Base-by-base conservation (phyloP, 1,139 yeast species). In the Pneumocystis canis region DNA sequence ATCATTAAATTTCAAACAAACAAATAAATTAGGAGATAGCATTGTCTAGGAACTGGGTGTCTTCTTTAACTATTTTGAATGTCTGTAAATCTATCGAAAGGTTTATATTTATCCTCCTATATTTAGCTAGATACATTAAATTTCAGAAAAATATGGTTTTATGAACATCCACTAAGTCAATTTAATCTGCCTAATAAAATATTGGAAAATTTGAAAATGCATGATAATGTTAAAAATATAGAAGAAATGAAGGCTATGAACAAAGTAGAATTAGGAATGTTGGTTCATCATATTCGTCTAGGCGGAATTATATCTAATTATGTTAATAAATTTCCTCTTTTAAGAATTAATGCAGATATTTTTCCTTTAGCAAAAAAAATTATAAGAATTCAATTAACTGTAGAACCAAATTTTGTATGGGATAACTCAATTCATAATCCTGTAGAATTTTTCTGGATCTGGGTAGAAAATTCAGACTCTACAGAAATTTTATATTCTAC, bases 301-400 rank as follows among this genome's bases (percentile, higher is more conserved):
- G 98, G 97, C 0, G 71, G 76, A 16, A 78, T 79, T 2, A 71
- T 94, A 16, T 82, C 82, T 67, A 80, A 80, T 54, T 73, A 86
- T 59, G 76, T 89, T 47, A 84, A 84, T 3, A 76, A 85, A 64
- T 87, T 94, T 68, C 99, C 99, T 0, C 78, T 78, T 40, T 74
- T 94, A 60, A 77, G 80, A 25, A 77, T 92, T 58, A 86, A 84
- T 47, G 85, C 92, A 2, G 95, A 87, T 66, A 83, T 89, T n/a
- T 87, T 88, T 67, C 98, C 99, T 0, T 84, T 94, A 40, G 89
- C 98, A 0, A 79, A 82, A 25, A 86, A 84, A 69, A 97, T 94
- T 5, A 82, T 92, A 83, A 78, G 96, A 64, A 82, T 92, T 35
- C 89, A 87, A 70, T 79, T 88, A 1, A 76, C 75, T 28, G 75